Evolutionary conservation across 768 basidiomycete species (phyloP), one percentile per base, ranked within the genome.

Genomic region (Filobasidium wieringae): DNA sequence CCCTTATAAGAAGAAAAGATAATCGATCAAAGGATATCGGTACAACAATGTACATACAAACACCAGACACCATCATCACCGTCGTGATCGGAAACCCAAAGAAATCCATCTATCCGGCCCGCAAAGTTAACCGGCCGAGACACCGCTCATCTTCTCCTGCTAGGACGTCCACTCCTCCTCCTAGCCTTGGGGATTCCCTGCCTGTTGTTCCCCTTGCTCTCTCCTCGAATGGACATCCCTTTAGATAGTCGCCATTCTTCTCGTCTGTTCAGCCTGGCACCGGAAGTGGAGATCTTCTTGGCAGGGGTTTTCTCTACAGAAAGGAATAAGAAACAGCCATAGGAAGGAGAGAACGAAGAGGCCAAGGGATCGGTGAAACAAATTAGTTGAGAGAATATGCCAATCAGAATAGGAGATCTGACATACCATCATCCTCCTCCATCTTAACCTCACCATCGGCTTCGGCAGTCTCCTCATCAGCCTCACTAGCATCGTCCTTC

Each of bases 241-340:
- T 89, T 92, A 24, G 88, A 84, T 56, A 75, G 75, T 69, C 88
- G 77, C 89, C 89, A 92, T 63, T 82, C 78, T 69, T 89, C 88
- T 62, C 86, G 78, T 59, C 89, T 77, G 49, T 86, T 85, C 51
- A 79, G 77, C 31, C 88, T 81, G 2, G 84, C 80, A 12, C 88
- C 89, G 65, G 90, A 87, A 2, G 89, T 92, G 8, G 88, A 90
- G 61, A 90, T 78, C 22, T 74, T 75, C 59, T 66, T 65, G 57
- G 68, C 58, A 70, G 68, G 45, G 33, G 66, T 59, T 56, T 65
- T 63, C 45, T 68, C 62, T 3, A 63, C 58, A 32, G 43, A 24
- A 32, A 22, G 52, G 19, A 27, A 17, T 27, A 26, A 19, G 37
- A 30, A 31, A 31, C 4, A 19, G 24, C 6, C 26, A 14, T n/a